Conservation (phyloP, 371 early-diverging fungal genomes). For the Apophysomyces ossiformis region DNA sequence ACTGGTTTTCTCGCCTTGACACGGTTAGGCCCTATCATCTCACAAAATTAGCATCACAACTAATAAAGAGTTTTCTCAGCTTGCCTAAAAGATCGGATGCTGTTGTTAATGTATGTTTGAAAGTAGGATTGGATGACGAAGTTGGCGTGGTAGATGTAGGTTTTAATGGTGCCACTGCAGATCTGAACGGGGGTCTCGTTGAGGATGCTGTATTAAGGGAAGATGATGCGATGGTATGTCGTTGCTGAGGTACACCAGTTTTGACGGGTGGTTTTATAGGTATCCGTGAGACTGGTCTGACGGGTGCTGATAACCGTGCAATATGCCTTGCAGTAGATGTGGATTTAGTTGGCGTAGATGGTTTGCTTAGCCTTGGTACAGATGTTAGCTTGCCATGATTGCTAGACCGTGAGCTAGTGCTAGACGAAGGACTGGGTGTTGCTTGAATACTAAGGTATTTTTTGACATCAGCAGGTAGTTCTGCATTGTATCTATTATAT, state of each 20-base stretch:
- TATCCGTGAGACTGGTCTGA: constrained; percentile 6
- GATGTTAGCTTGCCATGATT: not conserved
- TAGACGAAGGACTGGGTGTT: constrained; percentile 6
- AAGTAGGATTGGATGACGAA: not conserved
- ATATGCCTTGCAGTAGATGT: not conserved
- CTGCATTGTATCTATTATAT: not conserved
- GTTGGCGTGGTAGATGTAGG: not conserved
- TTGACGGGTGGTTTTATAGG: constrained; percentile 3
- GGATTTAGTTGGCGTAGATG: not conserved
- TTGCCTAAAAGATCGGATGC: not conserved
- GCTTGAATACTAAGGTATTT: constrained; percentile 5
- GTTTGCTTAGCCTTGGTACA: not conserved
- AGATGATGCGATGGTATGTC: constrained; percentile 7
- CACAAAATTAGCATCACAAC: too few relatives aligned
- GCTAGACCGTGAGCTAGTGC: not conserved
- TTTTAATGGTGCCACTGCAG: constrained; percentile 2
- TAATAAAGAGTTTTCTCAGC: too few relatives aligned
- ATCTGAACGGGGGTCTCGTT: not conserved
- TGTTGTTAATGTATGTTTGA: not conserved
- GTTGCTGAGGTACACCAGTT: constrained; percentile 4
- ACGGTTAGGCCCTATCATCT: not conserved
- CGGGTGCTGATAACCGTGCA: not conserved
- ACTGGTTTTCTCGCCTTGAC: constrained; percentile 6
- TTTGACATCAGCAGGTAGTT: not conserved
- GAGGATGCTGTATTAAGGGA: not conserved